Evolutionary conservation across 2,329 filamentous ascomycete species (phyloP), one percentile per base, ranked within the genome.

Genomic region (Colletotrichum falcatum): DNA sequence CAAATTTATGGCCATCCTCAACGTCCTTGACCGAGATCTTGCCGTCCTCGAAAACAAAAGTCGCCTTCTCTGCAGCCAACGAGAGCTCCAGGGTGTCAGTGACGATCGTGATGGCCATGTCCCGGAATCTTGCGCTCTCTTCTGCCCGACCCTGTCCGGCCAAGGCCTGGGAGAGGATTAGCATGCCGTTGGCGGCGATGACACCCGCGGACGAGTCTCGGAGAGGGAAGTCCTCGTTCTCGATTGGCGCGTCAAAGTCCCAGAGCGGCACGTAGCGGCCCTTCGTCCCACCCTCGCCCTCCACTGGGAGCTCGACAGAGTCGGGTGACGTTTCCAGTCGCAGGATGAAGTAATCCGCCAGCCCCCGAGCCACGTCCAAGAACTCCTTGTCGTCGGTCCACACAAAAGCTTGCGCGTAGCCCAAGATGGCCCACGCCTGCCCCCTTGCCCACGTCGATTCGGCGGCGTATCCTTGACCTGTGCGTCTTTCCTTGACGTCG

Each of bases 361-460:
- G 77, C 0, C 80, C 80, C 5, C 81, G 80, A 0, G 87, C 82
- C 0, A 84, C 83, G 0, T 82, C 75, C 0, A 87, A 76, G 59
- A 86, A 87, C 2, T 78, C 78, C 0, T 66, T 26, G 1, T 85
- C 81, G 14, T 81, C 81, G 0, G 85, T 87, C 83, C 84, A 87
- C 39, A 76, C 75, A 65, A 84, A 87, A 0, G 84, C 83, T 70
- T 87, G 85, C 0, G 85, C 80, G 60, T 85, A 87, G 0, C 85
- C 85, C 20, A 86, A 76, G 20, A 87, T 83, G 0, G 79, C 81
- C 85, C 86, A 88, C 0, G 84, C 85, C 65, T 88, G 86, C 1
- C 86, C 86, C 16, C 86, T 81, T 5, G 82, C 80, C 86, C 86
- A 88, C 0, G 84, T 86, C 0, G 84, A 87, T 23, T 78, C 75